These are phyloP conservation scores for Fusarium buxicola DNA, from an alignment of 2,329 filamentous ascomycete species.

Conservation along the genomic window DNA sequence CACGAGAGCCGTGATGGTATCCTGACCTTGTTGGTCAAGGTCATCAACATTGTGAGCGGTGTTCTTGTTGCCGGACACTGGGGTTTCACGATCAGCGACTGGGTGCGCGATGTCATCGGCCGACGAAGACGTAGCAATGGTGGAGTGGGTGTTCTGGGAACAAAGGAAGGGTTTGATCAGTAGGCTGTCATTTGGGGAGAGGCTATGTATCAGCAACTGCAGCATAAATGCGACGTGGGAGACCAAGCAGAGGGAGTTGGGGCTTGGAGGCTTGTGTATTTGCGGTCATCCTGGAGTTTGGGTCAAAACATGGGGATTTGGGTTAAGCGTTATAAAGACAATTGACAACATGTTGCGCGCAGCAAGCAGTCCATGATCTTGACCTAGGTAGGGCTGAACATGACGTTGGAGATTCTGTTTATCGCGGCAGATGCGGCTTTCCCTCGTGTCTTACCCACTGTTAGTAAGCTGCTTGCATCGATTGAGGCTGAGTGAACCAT, in stretches of 20 bases:
- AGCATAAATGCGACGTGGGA: constrained; percentile 18
- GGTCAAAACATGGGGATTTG: constrained; percentile 38
- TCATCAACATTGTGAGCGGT: constrained; percentile 91
- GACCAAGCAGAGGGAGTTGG: constrained; percentile 35
- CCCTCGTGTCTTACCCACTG: not conserved
- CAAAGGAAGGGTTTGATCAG: constrained; percentile 54
- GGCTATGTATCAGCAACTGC: constrained; percentile 15
- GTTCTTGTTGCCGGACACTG: constrained; percentile 94
- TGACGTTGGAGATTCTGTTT: no score
- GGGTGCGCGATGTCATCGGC: constrained; percentile 70
- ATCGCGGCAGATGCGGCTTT: not conserved
- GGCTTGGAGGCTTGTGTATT: constrained; percentile 30
- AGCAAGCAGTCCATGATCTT: not conserved
- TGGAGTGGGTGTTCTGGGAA: constrained; percentile 63
- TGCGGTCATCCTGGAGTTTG: constrained; percentile 38
- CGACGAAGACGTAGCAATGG: constrained; percentile 58
- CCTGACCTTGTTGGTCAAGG: constrained; percentile 78
- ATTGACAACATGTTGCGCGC: constrained; percentile 7
- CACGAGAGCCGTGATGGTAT: constrained; percentile 83
- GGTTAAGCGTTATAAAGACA: constrained; percentile 23
- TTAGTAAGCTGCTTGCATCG: not conserved
- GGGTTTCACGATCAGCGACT: constrained; percentile 87
- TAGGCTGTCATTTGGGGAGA: constrained; percentile 8
- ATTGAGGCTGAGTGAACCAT: constrained; percentile 6
- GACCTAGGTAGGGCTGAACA: no score